Evolutionary conservation across 148 eudicot genomes (phyloP).

Genomic region (Drosera capensis): DNA sequence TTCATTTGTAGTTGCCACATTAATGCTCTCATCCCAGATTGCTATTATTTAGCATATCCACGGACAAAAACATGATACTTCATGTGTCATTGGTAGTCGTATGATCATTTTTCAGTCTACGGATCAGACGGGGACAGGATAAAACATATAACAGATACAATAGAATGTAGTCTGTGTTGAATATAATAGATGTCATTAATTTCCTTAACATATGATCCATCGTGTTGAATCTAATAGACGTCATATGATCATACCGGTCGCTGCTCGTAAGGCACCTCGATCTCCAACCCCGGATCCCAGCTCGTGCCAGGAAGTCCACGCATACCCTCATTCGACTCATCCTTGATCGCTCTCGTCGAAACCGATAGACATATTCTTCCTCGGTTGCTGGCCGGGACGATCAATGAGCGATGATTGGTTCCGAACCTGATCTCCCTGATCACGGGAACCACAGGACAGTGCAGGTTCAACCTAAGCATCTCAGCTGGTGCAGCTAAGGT

Average conservation of each 20-base stretch:
- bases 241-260: conserved; percentile 50
- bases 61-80: no score
- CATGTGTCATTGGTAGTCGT: no score
- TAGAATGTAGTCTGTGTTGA: no score
- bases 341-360: conserved; percentile 45
- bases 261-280: conserved; percentile 90
- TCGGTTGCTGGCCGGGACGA: conserved; percentile 16
- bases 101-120: no score
- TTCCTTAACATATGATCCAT: background rate
- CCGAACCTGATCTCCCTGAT: conserved; percentile 22
- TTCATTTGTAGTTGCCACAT: no score
- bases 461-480: conserved; percentile 60
- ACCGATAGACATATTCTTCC: conserved; percentile 16
- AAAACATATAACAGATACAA: no score
- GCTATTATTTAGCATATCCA: no score
- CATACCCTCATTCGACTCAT: conserved; percentile 56
- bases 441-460: conserved; percentile 38
- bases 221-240: background rate
- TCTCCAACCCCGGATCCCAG: conserved; percentile 90
- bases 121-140: no score
- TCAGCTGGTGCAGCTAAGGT: background rate
- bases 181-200: no score
- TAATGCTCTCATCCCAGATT: no score
- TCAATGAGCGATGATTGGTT: conserved; percentile 26
- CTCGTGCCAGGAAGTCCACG: conserved; percentile 52